These are phyloP conservation scores for Cardiospermum halicacabum DNA, from an alignment of 345 rosid species.

Conservation along the genomic window DNA sequence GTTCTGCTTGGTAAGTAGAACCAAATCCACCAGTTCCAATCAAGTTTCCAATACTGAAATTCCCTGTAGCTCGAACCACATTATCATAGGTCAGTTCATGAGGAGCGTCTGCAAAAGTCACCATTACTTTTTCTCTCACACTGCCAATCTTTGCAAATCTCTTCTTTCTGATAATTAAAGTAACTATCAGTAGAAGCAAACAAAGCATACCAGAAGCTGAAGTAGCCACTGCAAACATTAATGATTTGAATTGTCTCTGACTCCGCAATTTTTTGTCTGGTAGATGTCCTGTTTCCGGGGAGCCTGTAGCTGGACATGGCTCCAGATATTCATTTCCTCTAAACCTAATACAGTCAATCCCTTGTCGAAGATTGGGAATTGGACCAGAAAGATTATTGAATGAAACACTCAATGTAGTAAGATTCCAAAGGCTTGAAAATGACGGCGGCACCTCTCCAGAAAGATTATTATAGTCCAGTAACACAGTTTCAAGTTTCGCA, in stretches of 20 bases:
- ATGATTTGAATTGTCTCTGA: slow-evolving; percentile 19
- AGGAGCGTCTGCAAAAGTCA: slow-evolving; percentile 58
- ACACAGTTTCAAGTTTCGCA: slow-evolving; percentile 33
- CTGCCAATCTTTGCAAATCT: slow-evolving; percentile 21
- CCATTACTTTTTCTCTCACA: slow-evolving; percentile 36
- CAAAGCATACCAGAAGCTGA: slow-evolving; percentile 33
- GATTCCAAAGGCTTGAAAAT: slow-evolving; percentile 37
- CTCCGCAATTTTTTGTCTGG: slow-evolving; percentile 18
- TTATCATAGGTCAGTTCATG: slow-evolving; percentile 44
- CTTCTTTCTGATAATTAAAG: slow-evolving; percentile 26
- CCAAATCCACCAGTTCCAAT: slow-evolving; percentile 72
- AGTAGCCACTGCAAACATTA: slow-evolving; percentile 28
- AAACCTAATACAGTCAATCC: slow-evolving; percentile 32
- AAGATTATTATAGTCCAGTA: slow-evolving; percentile 45
- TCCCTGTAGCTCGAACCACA: slow-evolving; percentile 52
- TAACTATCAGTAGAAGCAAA: slow-evolving; percentile 18
- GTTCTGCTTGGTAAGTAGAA: slow-evolving; percentile 64
- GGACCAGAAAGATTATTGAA: slow-evolving; percentile 56
- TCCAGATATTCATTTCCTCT: slow-evolving; percentile 32
- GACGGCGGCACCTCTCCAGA: slow-evolving; percentile 51
- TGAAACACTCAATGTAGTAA: slow-evolving; percentile 40
- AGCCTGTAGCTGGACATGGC: slow-evolving; percentile 26
- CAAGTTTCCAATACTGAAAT: slow-evolving; percentile 48
- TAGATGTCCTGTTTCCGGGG: slow-evolving; percentile 16
- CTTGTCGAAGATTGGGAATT: slow-evolving; percentile 36